Conservation (phyloP, 192 early-diverging fungal genomes). For the Piromyces finnis region DNA sequence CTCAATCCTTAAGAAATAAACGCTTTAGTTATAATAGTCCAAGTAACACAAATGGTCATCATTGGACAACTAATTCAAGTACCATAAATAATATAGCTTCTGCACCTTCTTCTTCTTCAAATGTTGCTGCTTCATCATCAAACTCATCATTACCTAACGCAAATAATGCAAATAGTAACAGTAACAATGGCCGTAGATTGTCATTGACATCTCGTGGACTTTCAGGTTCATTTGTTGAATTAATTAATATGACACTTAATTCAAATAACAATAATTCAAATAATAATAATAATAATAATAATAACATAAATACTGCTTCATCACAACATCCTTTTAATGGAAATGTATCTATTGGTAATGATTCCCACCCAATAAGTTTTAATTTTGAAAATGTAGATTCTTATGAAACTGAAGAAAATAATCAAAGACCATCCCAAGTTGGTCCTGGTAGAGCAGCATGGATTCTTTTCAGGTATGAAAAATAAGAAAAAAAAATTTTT, state of each 20-base stretch:
- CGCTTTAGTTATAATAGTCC: neutral
- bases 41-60: neutral
- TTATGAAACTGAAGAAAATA: neutral
- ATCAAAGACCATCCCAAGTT: neutral
- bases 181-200: neutral
- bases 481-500: too few species aligned
- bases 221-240: neutral
- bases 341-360: neutral
- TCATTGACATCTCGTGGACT: neutral
- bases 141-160: neutral
- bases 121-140: neutral
- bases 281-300: neutral
- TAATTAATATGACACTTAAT: neutral
- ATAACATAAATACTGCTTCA: neutral
- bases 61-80: neutral
- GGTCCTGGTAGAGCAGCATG: neutral
- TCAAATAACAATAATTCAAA: neutral
- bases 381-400: neutral
- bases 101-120: neutral
- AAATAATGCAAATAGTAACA: neutral
- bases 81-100: neutral
- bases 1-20: neutral
- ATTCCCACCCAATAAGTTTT: neutral
- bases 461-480: neutral
- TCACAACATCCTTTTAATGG: too few species aligned